These are phyloP conservation scores for Laguncularia racemosa DNA, from an alignment of 345 rosid species.

Conservation along the genomic window DNA sequence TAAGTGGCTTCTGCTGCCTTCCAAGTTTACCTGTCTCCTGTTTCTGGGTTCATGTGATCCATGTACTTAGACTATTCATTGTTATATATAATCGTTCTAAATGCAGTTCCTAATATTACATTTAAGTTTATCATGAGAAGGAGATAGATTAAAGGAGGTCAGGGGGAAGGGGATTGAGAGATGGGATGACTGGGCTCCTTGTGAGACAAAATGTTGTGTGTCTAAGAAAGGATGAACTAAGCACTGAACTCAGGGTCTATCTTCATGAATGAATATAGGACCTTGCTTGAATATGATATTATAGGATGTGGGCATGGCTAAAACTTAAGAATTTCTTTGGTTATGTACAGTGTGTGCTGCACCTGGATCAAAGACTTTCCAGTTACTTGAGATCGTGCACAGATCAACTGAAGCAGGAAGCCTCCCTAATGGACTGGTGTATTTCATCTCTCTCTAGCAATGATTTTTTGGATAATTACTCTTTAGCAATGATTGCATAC, in stretches of 20 bases:
- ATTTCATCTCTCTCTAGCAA: constrained; percentile 6
- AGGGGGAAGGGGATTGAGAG: too few relatives aligned
- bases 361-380: constrained; percentile 97
- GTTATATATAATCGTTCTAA: too few relatives aligned
- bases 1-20: constrained; percentile 32
- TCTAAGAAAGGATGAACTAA: background rate
- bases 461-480: too few relatives aligned
- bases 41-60: background rate
- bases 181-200: background rate
- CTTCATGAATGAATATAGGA: too few relatives aligned
- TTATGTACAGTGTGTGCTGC: constrained; percentile 83
- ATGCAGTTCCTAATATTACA: too few relatives aligned
- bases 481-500: background rate
- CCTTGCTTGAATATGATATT: too few relatives aligned
- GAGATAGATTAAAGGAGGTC: too few relatives aligned
- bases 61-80: background rate
- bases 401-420: constrained; percentile 55
- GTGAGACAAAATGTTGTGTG: background rate
- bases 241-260: too few relatives aligned
- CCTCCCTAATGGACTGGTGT: constrained; percentile 78
- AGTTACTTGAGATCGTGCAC: constrained; percentile 81
- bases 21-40: background rate
- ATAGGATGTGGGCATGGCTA: too few relatives aligned
- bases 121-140: too few relatives aligned
- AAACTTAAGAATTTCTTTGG: constrained; percentile 6